These are phyloP conservation scores for Trichophyton verrucosum DNA, from an alignment of 2,329 filamentous ascomycete species.

Conservation along the genomic window DNA sequence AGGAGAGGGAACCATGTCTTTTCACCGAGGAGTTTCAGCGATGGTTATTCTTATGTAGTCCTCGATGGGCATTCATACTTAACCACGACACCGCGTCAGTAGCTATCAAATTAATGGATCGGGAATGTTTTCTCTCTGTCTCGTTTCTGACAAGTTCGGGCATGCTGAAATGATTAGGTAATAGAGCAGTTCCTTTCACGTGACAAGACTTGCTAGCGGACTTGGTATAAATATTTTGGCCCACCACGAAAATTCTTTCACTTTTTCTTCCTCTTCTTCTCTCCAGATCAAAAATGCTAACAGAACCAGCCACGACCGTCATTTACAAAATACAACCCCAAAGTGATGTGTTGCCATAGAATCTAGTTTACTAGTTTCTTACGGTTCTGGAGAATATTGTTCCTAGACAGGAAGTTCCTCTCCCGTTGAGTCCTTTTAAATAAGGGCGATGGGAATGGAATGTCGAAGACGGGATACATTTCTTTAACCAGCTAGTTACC, in stretches of 20 bases:
- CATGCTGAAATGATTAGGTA: no score
- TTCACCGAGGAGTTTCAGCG: background rate
- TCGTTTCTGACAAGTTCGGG: no score
- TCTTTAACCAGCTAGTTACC: no score
- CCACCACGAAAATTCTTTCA: conserved; percentile 11
- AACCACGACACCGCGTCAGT: background rate
- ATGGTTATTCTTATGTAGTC: background rate
- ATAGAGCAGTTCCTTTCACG: conserved; percentile 14
- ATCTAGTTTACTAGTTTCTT: conserved; percentile 32
- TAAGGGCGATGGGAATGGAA: conserved; percentile 58
- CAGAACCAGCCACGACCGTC: conserved; percentile 59
- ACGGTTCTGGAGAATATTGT: conserved; percentile 52
- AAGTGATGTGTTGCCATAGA: conserved; percentile 59
- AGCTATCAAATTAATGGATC: background rate
- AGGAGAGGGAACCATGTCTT: background rate
- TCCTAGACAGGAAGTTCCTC: conserved; percentile 59
- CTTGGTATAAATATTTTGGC: conserved; percentile 15
- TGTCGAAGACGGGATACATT: conserved; percentile 58
- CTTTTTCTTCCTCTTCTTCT: conserved; percentile 25
- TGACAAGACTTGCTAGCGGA: conserved; percentile 15
- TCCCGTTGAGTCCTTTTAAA: conserved; percentile 56
- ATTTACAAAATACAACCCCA: conserved; percentile 38
- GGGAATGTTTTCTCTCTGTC: background rate
- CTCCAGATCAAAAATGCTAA: conserved; percentile 39
- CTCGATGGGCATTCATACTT: background rate